phyloP scores from a whole-genome alignment of 768 basidiomycete species.

The Hirschioporus abietinus region DNA sequence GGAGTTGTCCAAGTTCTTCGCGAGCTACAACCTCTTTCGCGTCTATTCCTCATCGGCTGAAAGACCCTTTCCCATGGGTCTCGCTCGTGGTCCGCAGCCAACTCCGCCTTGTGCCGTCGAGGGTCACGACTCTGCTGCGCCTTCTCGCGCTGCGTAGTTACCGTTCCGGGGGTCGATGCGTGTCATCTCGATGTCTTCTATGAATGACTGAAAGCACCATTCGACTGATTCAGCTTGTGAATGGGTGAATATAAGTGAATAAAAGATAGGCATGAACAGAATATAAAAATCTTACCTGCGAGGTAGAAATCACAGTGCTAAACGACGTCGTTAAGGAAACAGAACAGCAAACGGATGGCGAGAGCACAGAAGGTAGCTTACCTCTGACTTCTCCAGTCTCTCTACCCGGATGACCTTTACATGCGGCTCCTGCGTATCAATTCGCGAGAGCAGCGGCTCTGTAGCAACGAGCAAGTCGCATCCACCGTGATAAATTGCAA shows the following conservation, averaged over 20 bases:
- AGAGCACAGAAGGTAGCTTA: constrained; percentile 11
- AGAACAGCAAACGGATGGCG: neutral
- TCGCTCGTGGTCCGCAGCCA: no score
- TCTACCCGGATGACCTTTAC: constrained; percentile 36
- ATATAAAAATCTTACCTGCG: constrained; percentile 42
- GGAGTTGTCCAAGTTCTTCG: no score
- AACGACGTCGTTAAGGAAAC: neutral
- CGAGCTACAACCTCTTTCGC: no score
- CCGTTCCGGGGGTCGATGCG: neutral
- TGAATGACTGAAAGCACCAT: constrained; percentile 4
- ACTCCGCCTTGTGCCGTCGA: no score
- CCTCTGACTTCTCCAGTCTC: constrained; percentile 35
- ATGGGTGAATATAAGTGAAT: neutral
- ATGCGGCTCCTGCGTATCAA: constrained; percentile 33
- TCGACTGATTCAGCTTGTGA: constrained; percentile 2
- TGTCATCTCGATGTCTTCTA: constrained; percentile 3
- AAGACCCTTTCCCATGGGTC: no score
- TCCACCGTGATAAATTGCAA: constrained; percentile 37
- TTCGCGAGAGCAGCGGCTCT: constrained; percentile 37
- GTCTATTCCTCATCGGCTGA: no score
- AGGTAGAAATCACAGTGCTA: constrained; percentile 28
- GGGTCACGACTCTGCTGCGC: no score
- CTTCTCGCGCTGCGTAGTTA: no score
- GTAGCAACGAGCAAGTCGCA: constrained; percentile 36
- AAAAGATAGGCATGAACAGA: no score